These are phyloP conservation scores for Liriodendron chinense DNA, from an alignment of 164 flowering plant genomes.

Conservation along the genomic window DNA sequence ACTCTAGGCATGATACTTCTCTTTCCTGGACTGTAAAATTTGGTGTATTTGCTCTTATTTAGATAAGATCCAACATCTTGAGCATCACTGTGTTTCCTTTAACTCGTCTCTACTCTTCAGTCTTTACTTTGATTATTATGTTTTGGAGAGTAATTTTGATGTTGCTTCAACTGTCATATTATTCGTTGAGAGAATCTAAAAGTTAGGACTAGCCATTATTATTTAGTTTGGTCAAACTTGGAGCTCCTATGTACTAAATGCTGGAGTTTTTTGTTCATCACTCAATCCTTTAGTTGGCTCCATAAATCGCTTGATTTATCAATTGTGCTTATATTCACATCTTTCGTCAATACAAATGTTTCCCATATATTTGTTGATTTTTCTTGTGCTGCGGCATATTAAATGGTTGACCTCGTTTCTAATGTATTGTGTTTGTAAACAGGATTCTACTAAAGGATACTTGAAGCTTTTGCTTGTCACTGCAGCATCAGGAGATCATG, in stretches of 20 bases:
- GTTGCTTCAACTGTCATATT: not conserved
- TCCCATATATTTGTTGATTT: not conserved
- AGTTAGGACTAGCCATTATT: no score
- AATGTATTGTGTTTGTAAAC: constrained; percentile 14
- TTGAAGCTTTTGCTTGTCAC: constrained; percentile 92
- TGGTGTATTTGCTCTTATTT: no score
- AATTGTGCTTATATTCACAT: not conserved
- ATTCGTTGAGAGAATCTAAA: not conserved
- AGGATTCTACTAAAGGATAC: constrained; percentile 91
- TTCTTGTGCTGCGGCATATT: not conserved
- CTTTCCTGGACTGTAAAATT: not conserved
- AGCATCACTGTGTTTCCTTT: not conserved
- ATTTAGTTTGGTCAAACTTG: not conserved
- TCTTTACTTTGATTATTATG: not conserved
- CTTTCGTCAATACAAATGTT: not conserved
- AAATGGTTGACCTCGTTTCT: constrained; percentile 8
- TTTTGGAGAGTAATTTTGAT: not conserved
- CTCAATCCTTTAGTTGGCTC: not conserved
- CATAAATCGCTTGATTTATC: not conserved
- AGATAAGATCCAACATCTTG: not conserved
- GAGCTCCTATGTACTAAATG: not conserved
- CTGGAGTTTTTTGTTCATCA: not conserved
- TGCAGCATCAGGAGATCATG: constrained; percentile 79
- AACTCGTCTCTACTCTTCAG: not conserved
- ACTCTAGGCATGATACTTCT: not conserved